phyloP scores from a whole-genome alignment of 2,329 filamentous ascomycete genomes.

The Penicillium fuscoglaucum region DNA sequence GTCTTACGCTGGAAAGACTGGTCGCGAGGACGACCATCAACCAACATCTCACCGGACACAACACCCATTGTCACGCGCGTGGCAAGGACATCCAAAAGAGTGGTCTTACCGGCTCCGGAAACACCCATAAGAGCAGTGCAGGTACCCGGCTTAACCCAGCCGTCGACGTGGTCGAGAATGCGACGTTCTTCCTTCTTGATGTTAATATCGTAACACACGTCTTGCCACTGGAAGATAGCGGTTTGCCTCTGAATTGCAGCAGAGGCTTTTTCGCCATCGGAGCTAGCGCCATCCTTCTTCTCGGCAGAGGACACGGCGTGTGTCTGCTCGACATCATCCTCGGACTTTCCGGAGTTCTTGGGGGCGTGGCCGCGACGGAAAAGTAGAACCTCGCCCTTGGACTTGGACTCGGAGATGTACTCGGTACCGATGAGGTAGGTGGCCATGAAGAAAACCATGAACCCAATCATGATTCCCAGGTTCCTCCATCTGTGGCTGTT shows the following conservation, averaged over 20 bases:
- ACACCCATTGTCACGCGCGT: slow-evolving; percentile 86
- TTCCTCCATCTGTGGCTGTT: slow-evolving; percentile 65
- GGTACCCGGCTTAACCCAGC: slow-evolving; percentile 91
- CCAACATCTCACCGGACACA: slow-evolving; percentile 82
- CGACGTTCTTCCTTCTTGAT: slow-evolving; percentile 75
- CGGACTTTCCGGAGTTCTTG: slow-evolving; percentile 18
- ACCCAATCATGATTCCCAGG: slow-evolving; percentile 67
- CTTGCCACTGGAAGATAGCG: slow-evolving; percentile 81
- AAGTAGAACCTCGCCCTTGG: slow-evolving; percentile 73
- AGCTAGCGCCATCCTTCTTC: slow-evolving; percentile 35
- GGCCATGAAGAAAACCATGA: slow-evolving; percentile 61
- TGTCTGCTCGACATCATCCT: slow-evolving; percentile 32
- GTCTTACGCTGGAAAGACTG: slow-evolving; percentile 87
- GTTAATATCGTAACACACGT: slow-evolving; percentile 78
- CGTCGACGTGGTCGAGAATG: slow-evolving; percentile 82
- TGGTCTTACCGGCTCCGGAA: slow-evolving; percentile 91
- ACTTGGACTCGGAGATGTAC: slow-evolving; percentile 63
- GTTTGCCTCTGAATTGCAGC: slow-evolving; percentile 63
- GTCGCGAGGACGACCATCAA: slow-evolving; percentile 72
- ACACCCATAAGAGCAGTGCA: slow-evolving; percentile 88
- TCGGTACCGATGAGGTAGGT: slow-evolving; percentile 67
- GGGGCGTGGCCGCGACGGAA: slow-evolving; percentile 70
- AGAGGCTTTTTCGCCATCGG: slow-evolving; percentile 25
- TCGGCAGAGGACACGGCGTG: slow-evolving; percentile 29
- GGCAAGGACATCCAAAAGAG: slow-evolving; percentile 80